phyloP scores from a whole-genome alignment of 768 basidiomycete species.

The Rhodotorula graminis region DNA sequence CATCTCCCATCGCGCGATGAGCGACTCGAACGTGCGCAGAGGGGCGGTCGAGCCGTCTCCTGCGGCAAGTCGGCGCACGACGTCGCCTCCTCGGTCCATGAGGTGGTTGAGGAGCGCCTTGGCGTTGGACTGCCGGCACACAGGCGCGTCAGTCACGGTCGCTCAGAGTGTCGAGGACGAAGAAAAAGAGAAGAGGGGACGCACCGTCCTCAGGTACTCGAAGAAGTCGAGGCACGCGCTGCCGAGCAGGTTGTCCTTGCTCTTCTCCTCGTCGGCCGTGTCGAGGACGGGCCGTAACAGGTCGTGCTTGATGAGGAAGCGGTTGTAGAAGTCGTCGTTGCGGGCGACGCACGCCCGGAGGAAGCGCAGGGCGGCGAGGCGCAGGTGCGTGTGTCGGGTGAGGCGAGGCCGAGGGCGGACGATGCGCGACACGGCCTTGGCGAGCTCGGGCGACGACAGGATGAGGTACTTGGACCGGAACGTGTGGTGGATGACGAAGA shows the following conservation, averaged over 20 bases:
- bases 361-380: conserved; percentile 86
- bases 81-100: conserved; percentile 68
- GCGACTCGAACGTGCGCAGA: conserved; percentile 62
- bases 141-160: background rate
- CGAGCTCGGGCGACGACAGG: conserved; percentile 66
- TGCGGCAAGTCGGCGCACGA: conserved; percentile 60
- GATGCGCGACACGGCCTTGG: conserved; percentile 67
- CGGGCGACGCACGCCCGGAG: conserved; percentile 78
- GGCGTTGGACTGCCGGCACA: conserved; percentile 61
- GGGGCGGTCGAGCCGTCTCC: conserved; percentile 54
- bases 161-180: background rate
- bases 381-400: conserved; percentile 82
- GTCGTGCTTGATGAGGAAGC: conserved; percentile 76
- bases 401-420: conserved; percentile 69
- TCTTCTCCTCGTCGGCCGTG: conserved; percentile 68
- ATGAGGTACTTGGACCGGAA: conserved; percentile 89
- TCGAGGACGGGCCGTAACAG: conserved; percentile 76
- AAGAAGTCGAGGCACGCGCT: conserved; percentile 96
- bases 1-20: conserved; percentile 82
- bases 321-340: conserved; percentile 60
- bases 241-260: conserved; percentile 83
- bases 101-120: conserved; percentile 77
- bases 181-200: background rate
- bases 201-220: conserved; percentile 78
- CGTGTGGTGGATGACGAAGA: conserved; percentile 78